These are phyloP conservation scores for Curvularia verruculosa DNA, from an alignment of 2,329 filamentous ascomycete genomes.

Conservation along the genomic window DNA sequence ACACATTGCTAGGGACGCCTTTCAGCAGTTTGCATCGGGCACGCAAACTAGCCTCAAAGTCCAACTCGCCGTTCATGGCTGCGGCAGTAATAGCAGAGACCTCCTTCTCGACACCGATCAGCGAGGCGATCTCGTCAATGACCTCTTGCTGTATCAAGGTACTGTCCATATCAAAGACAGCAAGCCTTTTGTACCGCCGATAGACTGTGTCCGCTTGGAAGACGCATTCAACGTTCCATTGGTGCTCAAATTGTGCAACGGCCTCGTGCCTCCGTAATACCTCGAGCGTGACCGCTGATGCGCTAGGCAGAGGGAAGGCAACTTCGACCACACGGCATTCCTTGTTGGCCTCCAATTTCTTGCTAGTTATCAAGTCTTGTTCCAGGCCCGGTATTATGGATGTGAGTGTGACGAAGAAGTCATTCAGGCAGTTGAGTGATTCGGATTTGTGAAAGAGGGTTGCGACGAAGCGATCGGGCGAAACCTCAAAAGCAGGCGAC, in stretches of 20 bases:
- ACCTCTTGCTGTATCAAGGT: conserved; percentile 97
- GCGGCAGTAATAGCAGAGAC: conserved; percentile 89
- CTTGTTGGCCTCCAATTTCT: conserved; percentile 63
- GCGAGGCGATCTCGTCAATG: conserved; percentile 90
- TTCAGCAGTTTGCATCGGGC: conserved; percentile 81
- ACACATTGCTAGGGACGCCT: conserved; percentile 79
- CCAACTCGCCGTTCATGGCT: conserved; percentile 94
- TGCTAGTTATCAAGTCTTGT: conserved; percentile 56
- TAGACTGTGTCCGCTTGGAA: conserved; percentile 76
- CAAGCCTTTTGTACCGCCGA: conserved; percentile 80
- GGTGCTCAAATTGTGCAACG: conserved; percentile 79
- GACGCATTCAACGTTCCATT: conserved; percentile 87
- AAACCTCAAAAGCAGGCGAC: conserved; percentile 27
- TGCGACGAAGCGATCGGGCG: conserved; percentile 38
- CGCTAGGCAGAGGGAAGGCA: conserved; percentile 63
- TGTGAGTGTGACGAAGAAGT: conserved; percentile 61
- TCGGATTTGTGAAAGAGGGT: conserved; percentile 49
- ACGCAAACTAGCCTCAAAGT: conserved; percentile 83
- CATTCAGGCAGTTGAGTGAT: conserved; percentile 56
- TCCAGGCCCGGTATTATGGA: conserved; percentile 57
- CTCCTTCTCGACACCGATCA: conserved; percentile 78
- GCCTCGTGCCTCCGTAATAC: conserved; percentile 81
- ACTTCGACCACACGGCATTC: conserved; percentile 71
- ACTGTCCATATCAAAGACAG: conserved; percentile 98
- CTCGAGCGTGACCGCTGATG: conserved; percentile 59